Percentiles rank a stretch among this genome's conserved stretches.
Evolutionary conservation across 306 rosid genomes (phyloP).

Genomic region (Rosa persica): DNA sequence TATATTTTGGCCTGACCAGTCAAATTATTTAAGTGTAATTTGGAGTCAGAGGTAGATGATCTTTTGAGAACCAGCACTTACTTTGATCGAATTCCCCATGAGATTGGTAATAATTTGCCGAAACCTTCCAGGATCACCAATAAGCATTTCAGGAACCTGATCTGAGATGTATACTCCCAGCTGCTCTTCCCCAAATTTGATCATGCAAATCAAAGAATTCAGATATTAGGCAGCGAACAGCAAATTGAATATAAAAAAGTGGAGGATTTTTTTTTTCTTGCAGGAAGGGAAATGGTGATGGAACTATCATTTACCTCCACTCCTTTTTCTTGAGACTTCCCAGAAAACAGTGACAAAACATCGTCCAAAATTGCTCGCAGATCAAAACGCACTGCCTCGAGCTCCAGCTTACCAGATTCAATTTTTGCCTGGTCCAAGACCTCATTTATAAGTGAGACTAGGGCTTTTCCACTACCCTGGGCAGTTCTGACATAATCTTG

Average conservation of each 20-base stretch:
- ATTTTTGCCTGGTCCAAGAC: slow-evolving; percentile 97
- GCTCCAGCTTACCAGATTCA: slow-evolving; percentile 95
- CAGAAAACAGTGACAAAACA: slow-evolving; percentile 85
- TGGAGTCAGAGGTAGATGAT: not conserved
- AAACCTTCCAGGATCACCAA: slow-evolving; percentile 89
- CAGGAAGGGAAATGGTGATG: not conserved
- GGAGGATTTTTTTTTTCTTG: not conserved
- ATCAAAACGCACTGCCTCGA: slow-evolving; percentile 81
- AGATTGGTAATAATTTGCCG: slow-evolving; percentile 87
- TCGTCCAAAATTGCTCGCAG: slow-evolving; percentile 79
- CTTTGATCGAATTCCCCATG: slow-evolving; percentile 87
- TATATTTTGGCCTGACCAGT: not conserved
- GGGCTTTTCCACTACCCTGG: slow-evolving; percentile 93
- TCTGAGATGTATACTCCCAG: slow-evolving; percentile 82
- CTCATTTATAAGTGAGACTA: slow-evolving; percentile 89
- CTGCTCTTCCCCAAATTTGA: slow-evolving; percentile 46
- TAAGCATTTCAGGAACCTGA: slow-evolving; percentile 70
- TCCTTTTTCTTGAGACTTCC: slow-evolving; percentile 92
- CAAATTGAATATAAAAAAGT: not conserved
- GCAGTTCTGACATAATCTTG: slow-evolving; percentile 88
- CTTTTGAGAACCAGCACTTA: slow-evolving; percentile 28
- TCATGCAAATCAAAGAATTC: slow-evolving; percentile 24
- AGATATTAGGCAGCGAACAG: slow-evolving; percentile 26
- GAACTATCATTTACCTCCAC: slow-evolving; percentile 68
- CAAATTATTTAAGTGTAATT: not conserved